A percentile compares a stretch with the other conserved stretches of the same genome.
These are phyloP conservation scores for Thyridium curvatum DNA, from an alignment of 2,329 filamentous ascomycete species.

Conservation along the genomic window DNA sequence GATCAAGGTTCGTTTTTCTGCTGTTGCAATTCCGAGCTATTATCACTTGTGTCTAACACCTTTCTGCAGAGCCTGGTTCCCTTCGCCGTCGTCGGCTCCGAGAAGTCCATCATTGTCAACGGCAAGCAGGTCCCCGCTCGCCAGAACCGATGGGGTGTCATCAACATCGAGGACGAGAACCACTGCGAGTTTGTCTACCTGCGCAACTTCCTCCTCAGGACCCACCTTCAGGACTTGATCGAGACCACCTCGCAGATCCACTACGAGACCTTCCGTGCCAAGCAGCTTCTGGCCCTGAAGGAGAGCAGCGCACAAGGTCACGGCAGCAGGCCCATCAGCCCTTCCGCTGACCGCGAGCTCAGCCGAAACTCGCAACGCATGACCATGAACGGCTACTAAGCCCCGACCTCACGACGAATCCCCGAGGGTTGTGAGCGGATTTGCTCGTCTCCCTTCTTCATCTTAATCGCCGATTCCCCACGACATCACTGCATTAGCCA, in stretches of 20 bases:
- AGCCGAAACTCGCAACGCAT: slow-evolving; percentile 96
- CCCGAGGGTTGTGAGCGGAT: too few relatives aligned
- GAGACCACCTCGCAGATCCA: slow-evolving; percentile 99
- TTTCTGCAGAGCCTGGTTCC: slow-evolving; percentile 75
- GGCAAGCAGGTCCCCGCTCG: slow-evolving; percentile 96
- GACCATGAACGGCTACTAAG: slow-evolving; percentile 98
- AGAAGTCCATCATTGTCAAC: slow-evolving; percentile 95
- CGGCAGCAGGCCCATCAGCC: slow-evolving; percentile 89
- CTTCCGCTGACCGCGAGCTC: slow-evolving; percentile 87
- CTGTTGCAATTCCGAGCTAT: too few relatives aligned
- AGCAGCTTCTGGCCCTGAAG: slow-evolving; percentile 96
- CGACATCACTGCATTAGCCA: background rate
- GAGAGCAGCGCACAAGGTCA: slow-evolving; percentile 86
- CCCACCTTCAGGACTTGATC: slow-evolving; percentile 96
- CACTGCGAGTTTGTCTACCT: slow-evolving; percentile 99
- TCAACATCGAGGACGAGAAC: slow-evolving; percentile 98
- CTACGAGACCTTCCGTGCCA: slow-evolving; percentile 99
- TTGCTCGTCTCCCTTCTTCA: too few relatives aligned
- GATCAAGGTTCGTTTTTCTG: slow-evolving; percentile 79
- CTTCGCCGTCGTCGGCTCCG: slow-evolving; percentile 95
- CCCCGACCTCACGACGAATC: background rate
- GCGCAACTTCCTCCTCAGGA: slow-evolving; percentile 96
- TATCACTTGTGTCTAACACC: too few relatives aligned
- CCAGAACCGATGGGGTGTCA: slow-evolving; percentile 98
- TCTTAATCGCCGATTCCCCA: too few relatives aligned